Evolutionary conservation across 345 rosid species (phyloP).

Genomic region (Lepidium africanum): DNA sequence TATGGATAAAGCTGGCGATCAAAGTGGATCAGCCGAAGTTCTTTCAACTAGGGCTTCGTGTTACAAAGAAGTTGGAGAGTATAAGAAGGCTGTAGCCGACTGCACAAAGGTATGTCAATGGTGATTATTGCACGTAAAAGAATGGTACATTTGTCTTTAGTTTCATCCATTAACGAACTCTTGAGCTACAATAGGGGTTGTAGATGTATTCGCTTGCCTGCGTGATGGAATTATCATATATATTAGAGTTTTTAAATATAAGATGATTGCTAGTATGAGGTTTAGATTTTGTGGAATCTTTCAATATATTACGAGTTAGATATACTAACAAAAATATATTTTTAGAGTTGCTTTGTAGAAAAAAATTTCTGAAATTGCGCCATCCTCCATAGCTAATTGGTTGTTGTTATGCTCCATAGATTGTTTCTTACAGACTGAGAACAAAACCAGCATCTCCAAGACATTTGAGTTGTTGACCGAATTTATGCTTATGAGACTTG

Average conservation of each 20-base stretch:
- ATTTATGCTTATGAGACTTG: background rate
- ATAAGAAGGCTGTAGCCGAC: conserved; percentile 96
- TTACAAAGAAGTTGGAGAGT: conserved; percentile 98
- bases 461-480: background rate
- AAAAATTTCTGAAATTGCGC: background rate
- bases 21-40: conserved; percentile 47
- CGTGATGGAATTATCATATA: background rate
- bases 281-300: background rate
- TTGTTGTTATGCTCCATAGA: background rate
- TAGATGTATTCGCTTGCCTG: background rate
- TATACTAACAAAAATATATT: background rate
- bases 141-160: background rate
- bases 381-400: background rate
- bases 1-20: conserved; percentile 61
- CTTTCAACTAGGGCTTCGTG: conserved; percentile 89
- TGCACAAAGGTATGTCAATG: conserved; percentile 64
- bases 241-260: background rate
- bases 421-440: background rate
- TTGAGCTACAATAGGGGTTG: background rate
- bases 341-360: background rate
- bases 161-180: background rate
- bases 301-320: background rate
- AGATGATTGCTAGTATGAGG: background rate
- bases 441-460: background rate
- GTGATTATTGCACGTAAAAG: background rate